Base-by-base conservation (phyloP, 2,329 filamentous ascomycete species). In the Cladosporium halotolerans region DNA sequence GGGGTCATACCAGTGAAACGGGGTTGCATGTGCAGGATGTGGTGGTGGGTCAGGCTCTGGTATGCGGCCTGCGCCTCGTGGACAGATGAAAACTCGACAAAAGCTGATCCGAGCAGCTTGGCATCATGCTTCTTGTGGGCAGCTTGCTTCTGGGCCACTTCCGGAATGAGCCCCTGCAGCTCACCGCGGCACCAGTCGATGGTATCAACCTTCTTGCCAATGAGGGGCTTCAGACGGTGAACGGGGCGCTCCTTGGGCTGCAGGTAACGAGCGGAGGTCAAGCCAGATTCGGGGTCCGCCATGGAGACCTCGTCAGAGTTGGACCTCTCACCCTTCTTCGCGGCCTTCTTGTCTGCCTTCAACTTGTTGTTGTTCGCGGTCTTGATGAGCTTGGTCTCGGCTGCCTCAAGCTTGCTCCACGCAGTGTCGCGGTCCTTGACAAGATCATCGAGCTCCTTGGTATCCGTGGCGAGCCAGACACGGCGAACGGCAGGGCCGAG, bases 161-260 rank as follows among this genome's bases (percentile, higher is more conserved):
- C 79, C 0, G 87, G 85, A 49, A 86, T 84, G 42, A 95, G 80
- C 45, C 83, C 83, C 58, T 85, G 81, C 49, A 96, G 81, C 69
- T 95, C 86, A 1, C 78, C 76, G 48, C 93, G 86, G 58, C 84
- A 87, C 86, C 88, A 96, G 57, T 92, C 83, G 69, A 99, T 96
- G 0, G 90, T 93, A 72, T 99, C 93, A 13, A 96, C 91, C 69
- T 95, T 93, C 66, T 89, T 85, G 60, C 90, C 88, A 60, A 91
- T 80, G 44, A 88, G 76, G 6, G 78, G 76, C 67, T 86, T 88
- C 52, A 85, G 73, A 33, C 82, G 82, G 66, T 96, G 90, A 1
- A 85, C 84, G 1, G 90, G 90, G 41, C 90, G 81, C 62, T 89
- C 79, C 69, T 88, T 85, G 9, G 76, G 73, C 13, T 83, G 78